These are phyloP conservation scores for Cicer cuneatum DNA, from an alignment of 306 rosid genomes.

Conservation along the genomic window DNA sequence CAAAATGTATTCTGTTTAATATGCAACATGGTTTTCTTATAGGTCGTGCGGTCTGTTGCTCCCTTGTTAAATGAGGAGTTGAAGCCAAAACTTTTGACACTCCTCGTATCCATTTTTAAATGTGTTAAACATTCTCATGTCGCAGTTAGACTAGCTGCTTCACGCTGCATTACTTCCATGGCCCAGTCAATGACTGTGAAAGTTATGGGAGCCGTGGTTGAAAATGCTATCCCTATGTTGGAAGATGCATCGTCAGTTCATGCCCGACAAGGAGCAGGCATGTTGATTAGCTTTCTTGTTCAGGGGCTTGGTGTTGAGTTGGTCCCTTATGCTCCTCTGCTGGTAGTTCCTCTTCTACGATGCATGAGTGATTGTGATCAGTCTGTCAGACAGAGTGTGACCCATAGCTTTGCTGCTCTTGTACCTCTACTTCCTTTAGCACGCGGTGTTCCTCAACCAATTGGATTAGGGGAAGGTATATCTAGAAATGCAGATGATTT, in stretches of 20 bases:
- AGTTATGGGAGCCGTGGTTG: conserved; percentile 88
- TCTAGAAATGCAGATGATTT: conserved; percentile 79
- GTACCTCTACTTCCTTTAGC: conserved; percentile 99
- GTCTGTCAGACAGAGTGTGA: conserved; percentile 95
- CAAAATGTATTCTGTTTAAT: conserved; percentile 38
- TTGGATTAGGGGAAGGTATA: conserved; percentile 68
- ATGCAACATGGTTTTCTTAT: conserved; percentile 41
- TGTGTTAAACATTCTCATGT: conserved; percentile 82
- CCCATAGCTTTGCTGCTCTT: conserved; percentile 99
- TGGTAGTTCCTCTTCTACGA: conserved; percentile 94
- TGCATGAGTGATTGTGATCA: conserved; percentile 98
- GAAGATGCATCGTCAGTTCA: conserved; percentile 79
- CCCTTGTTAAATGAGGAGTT: conserved; percentile 74
- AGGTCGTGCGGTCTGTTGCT: conserved; percentile 90
- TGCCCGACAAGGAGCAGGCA: conserved; percentile 97
- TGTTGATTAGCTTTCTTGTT: conserved; percentile 95
- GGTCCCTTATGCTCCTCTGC: conserved; percentile 87
- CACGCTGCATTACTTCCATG: conserved; percentile 95
- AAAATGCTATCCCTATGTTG: conserved; percentile 87
- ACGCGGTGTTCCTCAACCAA: conserved; percentile 91
- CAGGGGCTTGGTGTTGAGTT: conserved; percentile 89
- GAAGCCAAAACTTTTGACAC: conserved; percentile 82
- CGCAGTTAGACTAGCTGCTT: conserved; percentile 97
- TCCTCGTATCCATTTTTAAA: conserved; percentile 84
- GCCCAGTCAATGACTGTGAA: conserved; percentile 82